Conservation (phyloP, 1,284 basidiomycete genomes). For the Pseudozyma hubeiensis region DNA sequence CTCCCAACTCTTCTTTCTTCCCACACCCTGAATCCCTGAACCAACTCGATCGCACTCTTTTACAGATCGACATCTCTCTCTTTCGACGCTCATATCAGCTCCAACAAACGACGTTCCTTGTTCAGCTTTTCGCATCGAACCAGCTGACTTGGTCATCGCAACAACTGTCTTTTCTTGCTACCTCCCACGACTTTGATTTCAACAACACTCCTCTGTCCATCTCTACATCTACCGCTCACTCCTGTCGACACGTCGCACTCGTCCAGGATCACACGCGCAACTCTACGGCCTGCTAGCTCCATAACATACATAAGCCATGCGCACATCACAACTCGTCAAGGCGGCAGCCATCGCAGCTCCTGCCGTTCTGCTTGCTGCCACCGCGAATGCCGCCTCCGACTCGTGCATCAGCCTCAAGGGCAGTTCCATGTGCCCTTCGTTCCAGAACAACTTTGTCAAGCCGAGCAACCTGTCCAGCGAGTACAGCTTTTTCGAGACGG, state of each 20-base stretch:
- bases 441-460: constrained; percentile 64
- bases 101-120: constrained; percentile 17
- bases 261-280: neutral
- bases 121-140: constrained; percentile 22
- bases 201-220: neutral
- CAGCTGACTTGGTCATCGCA: constrained; percentile 23
- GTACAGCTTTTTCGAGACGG: constrained; percentile 67
- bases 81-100: constrained; percentile 5
- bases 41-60: constrained; percentile 32
- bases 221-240: constrained; percentile 6
- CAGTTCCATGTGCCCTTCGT: constrained; percentile 55
- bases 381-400: constrained; percentile 39
- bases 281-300: neutral
- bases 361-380: constrained; percentile 26
- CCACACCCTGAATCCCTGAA: constrained; percentile 1
- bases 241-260: neutral
- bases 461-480: constrained; percentile 68
- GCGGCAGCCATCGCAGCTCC: constrained; percentile 35
- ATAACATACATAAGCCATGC: constrained; percentile 24
- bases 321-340: constrained; percentile 34
- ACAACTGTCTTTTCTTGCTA: constrained; percentile 40
- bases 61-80: constrained; percentile 26
- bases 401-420: constrained; percentile 56
- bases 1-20: constrained; percentile 7
- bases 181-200: constrained; percentile 4